Base-by-base conservation (phyloP, 371 early-diverging fungal genomes). In the Dichotomocladium elegans region DNA sequence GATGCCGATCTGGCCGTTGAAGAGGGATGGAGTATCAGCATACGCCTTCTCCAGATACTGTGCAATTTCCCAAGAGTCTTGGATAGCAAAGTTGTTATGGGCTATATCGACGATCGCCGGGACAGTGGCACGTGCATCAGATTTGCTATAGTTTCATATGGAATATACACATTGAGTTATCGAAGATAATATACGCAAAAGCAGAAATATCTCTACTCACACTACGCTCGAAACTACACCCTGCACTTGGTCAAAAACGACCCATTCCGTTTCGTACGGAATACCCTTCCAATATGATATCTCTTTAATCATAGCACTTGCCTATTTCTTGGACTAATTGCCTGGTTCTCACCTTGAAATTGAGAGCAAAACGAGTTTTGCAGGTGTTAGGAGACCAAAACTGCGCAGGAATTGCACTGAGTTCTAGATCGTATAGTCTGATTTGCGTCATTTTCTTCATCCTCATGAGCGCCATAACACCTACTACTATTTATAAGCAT, bases 321-420 rank as follows among this genome's bases (percentile, higher is more conserved):
- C 3, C 37, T 5, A 2, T 28, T 17, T 11, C 19, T n/a, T 4
- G 19, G n/a, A 8, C 34, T 4, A 19, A 4, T 22, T 17, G 14
- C n/a, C 21, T 29, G 29, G 14, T 22, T 10, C 24, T 28, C 25
- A 27, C 60, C 60, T 59, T 59, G 15, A 53, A 27, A 40, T 59
- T 59, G n/a, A 59, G 46, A 24, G 60, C 60, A 44, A 28, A 59
- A 9, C 60, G 53, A 2, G 60, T 59, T 21, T 59, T 59, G 49
- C 60, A 59, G 24, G 60, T 53, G 30, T 59, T 59, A 17, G 60
- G 60, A 3, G 60, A 59, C 60, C 60, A 59, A 21, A 45, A 19
- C 31, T 41, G 26, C 3, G 17, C 15, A 15, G 48, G 53, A 29
- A 21, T 25, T 3, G 25, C 31, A 3, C 41, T 42, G 14, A 59